Base-by-base conservation (phyloP, 768 basidiomycete genomes). In the Amyloporia xantha region DNA sequence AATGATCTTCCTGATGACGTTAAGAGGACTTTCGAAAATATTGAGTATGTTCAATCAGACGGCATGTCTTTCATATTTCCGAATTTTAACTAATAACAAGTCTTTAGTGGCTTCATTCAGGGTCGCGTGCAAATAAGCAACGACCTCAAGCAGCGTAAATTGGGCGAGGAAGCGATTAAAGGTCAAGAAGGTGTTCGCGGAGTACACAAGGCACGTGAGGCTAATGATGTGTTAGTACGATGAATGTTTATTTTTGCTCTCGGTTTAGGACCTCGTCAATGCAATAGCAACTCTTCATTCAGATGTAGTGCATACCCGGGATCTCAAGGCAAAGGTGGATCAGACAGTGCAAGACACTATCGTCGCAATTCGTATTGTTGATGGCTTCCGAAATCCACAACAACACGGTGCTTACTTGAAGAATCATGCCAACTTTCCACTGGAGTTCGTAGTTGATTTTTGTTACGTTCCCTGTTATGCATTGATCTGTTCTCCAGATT, bases 291-390 rank as follows among this genome's bases (percentile, higher is more conserved):
- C 74, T 19, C 77, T 86, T 33, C 81, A 80, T 47, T 76, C 79
- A 13, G 89, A 92, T 61, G 66, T 76, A 21, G 74, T 78, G 48
- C 74, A 79, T 36, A 81, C 82, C 23, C 77, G 76, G 51, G 86
- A 90, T 64, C 67, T 91, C 41, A 85, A 84, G 60, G 67, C 71
- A 2, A 88, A 86, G 70, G 80, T 82, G 11, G 86, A 90, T 45
- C 81, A 84, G 64, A 77, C 84, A 0, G 82, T 89, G 23, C 81
- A 87, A 66, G 90, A 91, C 57, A 86, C 82, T 20, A 88, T 91
- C 46, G 71, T 81, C 23, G 80, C 86, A 2, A 88, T 79, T 6
- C 79, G 80, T 24, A 83, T 91, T 48, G 71, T 92, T 41, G 88
- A 90, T 55, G 88, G 82, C 5, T 87, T 85, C 68, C 77, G 74